Evolutionary conservation across 306 rosid genomes (phyloP), one percentile per base, ranked within the genome.

Genomic region (Cercis canadensis): DNA sequence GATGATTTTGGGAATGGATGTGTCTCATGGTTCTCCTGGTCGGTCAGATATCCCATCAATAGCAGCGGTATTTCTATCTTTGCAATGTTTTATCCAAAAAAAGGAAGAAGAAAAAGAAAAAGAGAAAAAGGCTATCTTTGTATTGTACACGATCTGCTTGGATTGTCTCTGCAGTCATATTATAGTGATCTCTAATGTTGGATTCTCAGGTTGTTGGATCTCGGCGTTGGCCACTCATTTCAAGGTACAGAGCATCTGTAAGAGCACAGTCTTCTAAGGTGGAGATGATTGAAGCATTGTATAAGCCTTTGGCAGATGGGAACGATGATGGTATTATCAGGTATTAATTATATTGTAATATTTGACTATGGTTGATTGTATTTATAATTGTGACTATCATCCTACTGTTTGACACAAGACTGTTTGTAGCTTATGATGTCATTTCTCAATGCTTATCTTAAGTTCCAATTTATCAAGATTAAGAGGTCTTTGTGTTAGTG

Each of bases 1-100:
- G 2, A 63, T 93, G 87, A 93, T 93, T 80, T 74, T 94, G 84
- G 98, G 98, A 44, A 88, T 94, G 92, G 98, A 94, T 75, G 97
- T 90, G 21, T 94, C 97, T 33, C 98, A 90, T 51, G 86, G 89
- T 33, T 82, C 94, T 64, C 89, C 84, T 57, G 87, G 92, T 47
- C 85, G 57, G 53, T 81, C 94, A 75, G 94, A 88, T 65, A 34
- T 72, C 65, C 97, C 98, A 73, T 94, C 97, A 16, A 70, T 94
- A 67, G 95, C 97, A 46, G 98, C 98, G 18, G 98, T 93, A 81
- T 67, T 70, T 44, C 71, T 70, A 69, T 57, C 57, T 24, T 47
- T 60, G 32, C 8, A 6, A 24, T 60, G 33, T 40, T 55, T 57
- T 54, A 73, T 5, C 7, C 9, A 10, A 39, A 60, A 49, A 46